These are phyloP conservation scores for Ophiorrhiza pumila DNA, from an alignment of 257 asterid genomes.

Conservation along the genomic window DNA sequence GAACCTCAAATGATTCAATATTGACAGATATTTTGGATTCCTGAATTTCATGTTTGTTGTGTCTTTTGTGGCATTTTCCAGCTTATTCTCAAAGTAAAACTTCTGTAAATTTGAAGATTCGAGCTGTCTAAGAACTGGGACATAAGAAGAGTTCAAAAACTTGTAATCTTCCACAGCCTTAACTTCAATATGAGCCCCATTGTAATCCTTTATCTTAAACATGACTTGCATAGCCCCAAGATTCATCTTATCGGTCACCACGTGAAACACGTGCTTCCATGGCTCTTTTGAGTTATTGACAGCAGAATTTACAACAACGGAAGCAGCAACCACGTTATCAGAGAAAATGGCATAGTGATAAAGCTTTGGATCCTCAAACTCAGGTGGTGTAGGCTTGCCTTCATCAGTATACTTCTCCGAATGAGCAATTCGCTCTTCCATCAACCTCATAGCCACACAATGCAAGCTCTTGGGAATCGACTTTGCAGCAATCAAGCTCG, in stretches of 20 bases:
- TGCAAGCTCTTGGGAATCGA: constrained; percentile 54
- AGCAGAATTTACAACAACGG: constrained; percentile 57
- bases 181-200: constrained; percentile 43
- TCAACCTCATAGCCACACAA: constrained; percentile 46
- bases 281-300: constrained; percentile 47
- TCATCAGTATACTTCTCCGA: constrained; percentile 40
- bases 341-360: constrained; percentile 58
- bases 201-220: constrained; percentile 43
- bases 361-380: constrained; percentile 44
- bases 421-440: constrained; percentile 43
- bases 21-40: constrained; percentile 38
- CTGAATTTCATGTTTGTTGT: constrained; percentile 43
- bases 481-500: constrained; percentile 56
- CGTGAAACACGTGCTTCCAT: constrained; percentile 55
- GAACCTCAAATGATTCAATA: constrained; percentile 43
- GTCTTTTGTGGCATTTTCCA: constrained; percentile 48
- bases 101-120: constrained; percentile 37
- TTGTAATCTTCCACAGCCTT: constrained; percentile 46
- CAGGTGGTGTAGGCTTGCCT: constrained; percentile 38
- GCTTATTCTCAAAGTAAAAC: constrained; percentile 42
- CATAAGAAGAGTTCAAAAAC: constrained; percentile 45
- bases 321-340: constrained; percentile 50
- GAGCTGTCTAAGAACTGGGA: constrained; percentile 42
- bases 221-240: constrained; percentile 61
- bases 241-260: constrained; percentile 53